Evolutionary conservation across 257 asterid species (phyloP), one percentile per base, ranked within the genome.

Genomic region (Jacaranda copaia): DNA sequence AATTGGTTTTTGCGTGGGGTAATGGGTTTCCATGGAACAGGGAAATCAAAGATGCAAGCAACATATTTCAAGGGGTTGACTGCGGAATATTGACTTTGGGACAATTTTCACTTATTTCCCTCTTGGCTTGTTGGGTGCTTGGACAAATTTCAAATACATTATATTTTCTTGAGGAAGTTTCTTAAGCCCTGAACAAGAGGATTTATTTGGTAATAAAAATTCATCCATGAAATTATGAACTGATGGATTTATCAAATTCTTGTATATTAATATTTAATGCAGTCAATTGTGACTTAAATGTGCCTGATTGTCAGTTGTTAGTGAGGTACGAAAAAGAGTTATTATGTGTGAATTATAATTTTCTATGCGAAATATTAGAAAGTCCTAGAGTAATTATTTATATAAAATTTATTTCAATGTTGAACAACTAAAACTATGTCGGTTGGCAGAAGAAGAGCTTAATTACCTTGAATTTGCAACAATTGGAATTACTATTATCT

Each of bases 11-110:
- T 68, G 61, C 79, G 83, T 86, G 70, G 20, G 73, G 18, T 15
- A 83, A 49, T 57, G 81, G 79, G 68, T 63, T 60, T 72, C 67
- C 59, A 46, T 65, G 74, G 72, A 14, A 75, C 65, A 49, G 57
- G 57, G 39, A 70, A 14, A 56, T 12, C n/a, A 53, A 56, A 15
- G 25, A 32, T 45, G 42, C 42, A 65, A 77, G 62, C 13, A 6
- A 4, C 73, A 11, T 15, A 65, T 68, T 77, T 73, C 81, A 78
- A 77, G 52, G 52, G 40, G 69, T 86, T 87, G 89, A 83, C 86
- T 77, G 73, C 67, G 72, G 87, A 88, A 81, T 49, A 36, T 75
- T 82, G 91, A 87, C 88, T 79, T 78, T 64, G 51, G 25, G 53
- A 38, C 18, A n/a, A 13, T 19, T 18, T 43, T 35, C 18, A 40